These are phyloP conservation scores for Trichoderma harzianum DNA, from an alignment of 2,329 filamentous ascomycete genomes.

Conservation along the genomic window DNA sequence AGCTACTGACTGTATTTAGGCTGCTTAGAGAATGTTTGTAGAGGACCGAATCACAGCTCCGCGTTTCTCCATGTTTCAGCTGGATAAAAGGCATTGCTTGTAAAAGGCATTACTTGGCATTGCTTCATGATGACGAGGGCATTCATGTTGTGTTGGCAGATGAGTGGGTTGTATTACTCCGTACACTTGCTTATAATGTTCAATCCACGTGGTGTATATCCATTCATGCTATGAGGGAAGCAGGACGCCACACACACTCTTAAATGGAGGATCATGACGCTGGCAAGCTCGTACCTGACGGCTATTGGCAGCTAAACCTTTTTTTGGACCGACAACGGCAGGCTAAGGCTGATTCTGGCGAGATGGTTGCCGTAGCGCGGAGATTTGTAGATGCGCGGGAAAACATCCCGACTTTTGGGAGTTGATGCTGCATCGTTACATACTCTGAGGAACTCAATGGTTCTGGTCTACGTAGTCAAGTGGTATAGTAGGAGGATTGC, in stretches of 20 bases:
- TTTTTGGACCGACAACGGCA: neutral
- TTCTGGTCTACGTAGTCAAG: neutral
- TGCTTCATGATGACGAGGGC: neutral
- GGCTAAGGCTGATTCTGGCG: neutral
- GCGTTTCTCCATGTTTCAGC: neutral
- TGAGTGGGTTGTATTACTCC: neutral
- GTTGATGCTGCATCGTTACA: neutral
- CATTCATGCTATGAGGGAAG: neutral
- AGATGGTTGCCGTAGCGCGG: neutral
- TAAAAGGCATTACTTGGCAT: neutral
- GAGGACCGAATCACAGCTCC: neutral
- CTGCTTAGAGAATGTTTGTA: neutral
- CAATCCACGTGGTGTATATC: neutral
- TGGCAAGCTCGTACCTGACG: neutral
- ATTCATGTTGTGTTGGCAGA: neutral
- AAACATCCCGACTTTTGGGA: neutral
- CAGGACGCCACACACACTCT: neutral
- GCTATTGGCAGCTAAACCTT: neutral
- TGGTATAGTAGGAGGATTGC: neutral
- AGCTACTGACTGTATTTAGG: neutral
- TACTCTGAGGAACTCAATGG: neutral
- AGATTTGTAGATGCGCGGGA: neutral
- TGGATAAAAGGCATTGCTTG: neutral
- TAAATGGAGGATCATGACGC: neutral
- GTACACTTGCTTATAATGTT: neutral